Percentiles rank a stretch among this genome's conserved stretches.
phyloP scores from a whole-genome alignment of 2,329 filamentous ascomycete species.

The Sporothrix humicola region DNA sequence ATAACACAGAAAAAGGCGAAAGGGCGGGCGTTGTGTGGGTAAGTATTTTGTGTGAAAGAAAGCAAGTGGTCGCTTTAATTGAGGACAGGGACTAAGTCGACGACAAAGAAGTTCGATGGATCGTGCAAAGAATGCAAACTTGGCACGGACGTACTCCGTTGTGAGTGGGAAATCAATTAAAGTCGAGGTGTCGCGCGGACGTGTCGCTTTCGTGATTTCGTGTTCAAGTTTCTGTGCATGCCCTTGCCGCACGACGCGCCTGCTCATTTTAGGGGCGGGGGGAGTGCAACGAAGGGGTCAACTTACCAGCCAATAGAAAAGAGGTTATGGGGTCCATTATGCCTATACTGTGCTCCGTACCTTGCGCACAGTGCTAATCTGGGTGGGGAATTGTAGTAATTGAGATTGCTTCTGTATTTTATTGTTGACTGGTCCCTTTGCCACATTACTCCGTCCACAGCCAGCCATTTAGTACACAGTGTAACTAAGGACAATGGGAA shows the following conservation, averaged over 20 bases:
- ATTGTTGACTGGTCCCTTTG: too few relatives aligned
- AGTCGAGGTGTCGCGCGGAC: slow-evolving; percentile 36
- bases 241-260: slow-evolving; percentile 36
- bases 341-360: background rate
- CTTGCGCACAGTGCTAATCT: too few relatives aligned
- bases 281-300: slow-evolving; percentile 2
- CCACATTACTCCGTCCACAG: too few relatives aligned
- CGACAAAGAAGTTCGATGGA: too few relatives aligned
- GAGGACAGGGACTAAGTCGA: slow-evolving; percentile 1
- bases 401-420: too few relatives aligned
- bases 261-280: slow-evolving; percentile 29
- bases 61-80: slow-evolving; percentile 11
- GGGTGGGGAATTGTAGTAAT: too few relatives aligned
- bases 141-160: background rate
- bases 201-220: slow-evolving; percentile 42
- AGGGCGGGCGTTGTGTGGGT: background rate
- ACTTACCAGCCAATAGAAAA: slow-evolving; percentile 5
- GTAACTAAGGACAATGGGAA: too few relatives aligned
- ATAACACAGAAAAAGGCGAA: background rate
- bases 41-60: background rate
- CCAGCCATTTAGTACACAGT: too few relatives aligned
- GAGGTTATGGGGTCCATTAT: too few relatives aligned
- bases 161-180: slow-evolving; percentile 40
- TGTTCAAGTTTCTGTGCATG: slow-evolving; percentile 31
- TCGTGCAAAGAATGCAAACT: too few relatives aligned